Base-by-base conservation (phyloP, 106 monocot species). In the Vanilla planifolia region DNA sequence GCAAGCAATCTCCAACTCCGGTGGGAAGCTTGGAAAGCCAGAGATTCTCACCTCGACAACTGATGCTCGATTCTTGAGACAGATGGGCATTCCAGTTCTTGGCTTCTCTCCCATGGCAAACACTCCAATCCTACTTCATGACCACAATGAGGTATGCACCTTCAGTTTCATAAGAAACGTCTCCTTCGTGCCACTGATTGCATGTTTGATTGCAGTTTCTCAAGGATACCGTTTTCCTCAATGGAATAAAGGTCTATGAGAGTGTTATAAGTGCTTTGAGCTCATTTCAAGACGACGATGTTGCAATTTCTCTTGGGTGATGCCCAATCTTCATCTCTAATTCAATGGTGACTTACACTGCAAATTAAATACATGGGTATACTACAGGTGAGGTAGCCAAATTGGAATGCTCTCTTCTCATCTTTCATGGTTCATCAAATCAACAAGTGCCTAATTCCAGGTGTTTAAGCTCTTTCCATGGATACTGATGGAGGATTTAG, bases 31-130 rank as follows among this genome's bases (percentile, higher is more conserved):
- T 32, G 51, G 59, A 21, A 88, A 82, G 53, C 98, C 98, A 41
- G 98, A 98, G 68, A 82, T 98, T 36, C 63, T 98, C 30, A 34
- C 66, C 1, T 88, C 98, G 15, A 92, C 98, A 37, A 98, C 98
- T 3, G 92, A 98, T 88, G 84, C 98, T 66, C 76, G 92, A 37
- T 92, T 82, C 59, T 52, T 84, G 43, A 76, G 98, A 41, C 79
- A 85, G 69, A 41, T 82, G 72, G 98, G 98, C 42, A 82, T 98
- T 42, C 90, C 98, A 6, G 24, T 76, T 35, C 73, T 92, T 15
- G 98, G 98, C 6, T 98, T 98, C 77, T 98, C 98, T n/a, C 98
- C 92, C 4, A 98, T 98, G 98, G 23, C 65, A 17, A 88, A 85
- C 29, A 98, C 98, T 66, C 98, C 98, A 1, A 85, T 98, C 55